These are phyloP conservation scores for Hypoxylon intermedium DNA, from an alignment of 495 filamentous ascomycete species.

Conservation along the genomic window DNA sequence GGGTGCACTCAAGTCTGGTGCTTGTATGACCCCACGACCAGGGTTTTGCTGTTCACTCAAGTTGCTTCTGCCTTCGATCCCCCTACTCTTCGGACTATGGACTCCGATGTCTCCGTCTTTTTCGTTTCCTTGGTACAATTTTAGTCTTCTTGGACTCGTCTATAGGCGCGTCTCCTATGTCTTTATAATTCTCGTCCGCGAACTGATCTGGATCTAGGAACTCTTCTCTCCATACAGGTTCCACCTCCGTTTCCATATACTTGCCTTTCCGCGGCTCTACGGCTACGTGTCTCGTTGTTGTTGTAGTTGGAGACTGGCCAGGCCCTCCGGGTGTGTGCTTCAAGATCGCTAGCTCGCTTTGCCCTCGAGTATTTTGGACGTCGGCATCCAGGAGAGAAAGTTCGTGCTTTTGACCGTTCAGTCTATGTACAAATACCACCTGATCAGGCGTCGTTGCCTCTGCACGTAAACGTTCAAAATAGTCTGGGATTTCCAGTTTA, in stretches of 20 bases:
- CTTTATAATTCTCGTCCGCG: neutral
- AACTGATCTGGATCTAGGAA: constrained; percentile 1
- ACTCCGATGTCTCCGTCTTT: too few species aligned
- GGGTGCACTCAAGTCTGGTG: too few species aligned
- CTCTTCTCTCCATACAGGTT: constrained; percentile 8
- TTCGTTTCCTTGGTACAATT: too few species aligned
- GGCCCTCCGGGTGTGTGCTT: neutral
- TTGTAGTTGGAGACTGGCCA: too few species aligned
- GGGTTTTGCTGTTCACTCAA: too few species aligned
- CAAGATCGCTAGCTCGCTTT: constrained; percentile 27
- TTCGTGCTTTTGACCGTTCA: neutral
- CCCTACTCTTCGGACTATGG: too few species aligned
- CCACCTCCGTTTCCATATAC: neutral
- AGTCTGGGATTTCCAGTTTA: constrained; percentile 4
- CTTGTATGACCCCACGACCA: too few species aligned
- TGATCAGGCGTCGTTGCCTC: constrained; percentile 36
- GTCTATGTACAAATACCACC: constrained; percentile 35
- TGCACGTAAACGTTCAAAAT: constrained; percentile 20
- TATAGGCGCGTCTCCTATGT: neutral
- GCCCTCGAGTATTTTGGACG: constrained; percentile 13
- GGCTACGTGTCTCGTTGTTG: neutral
- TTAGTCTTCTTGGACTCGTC: too few species aligned
- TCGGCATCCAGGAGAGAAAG: constrained; percentile 25
- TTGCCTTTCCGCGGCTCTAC: constrained; percentile 33
- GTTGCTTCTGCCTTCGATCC: too few species aligned